Evolutionary conservation across 768 basidiomycete genomes (phyloP), one percentile per base, ranked within the genome.

Genomic region (Pisolithus tinctorius): DNA sequence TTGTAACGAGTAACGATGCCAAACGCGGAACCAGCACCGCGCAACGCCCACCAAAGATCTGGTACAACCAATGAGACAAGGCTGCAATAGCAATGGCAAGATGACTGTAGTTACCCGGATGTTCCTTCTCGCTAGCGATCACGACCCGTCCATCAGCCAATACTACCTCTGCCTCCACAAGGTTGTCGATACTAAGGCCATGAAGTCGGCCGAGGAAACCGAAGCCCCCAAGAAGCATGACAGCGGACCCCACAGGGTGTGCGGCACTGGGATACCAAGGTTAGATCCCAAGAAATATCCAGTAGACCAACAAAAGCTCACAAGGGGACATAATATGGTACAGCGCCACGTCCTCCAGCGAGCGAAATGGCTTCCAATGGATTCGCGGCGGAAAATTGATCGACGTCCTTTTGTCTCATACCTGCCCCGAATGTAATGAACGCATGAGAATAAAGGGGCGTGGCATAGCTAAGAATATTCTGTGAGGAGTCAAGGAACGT

Each of bases 161-260:
- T 2, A 96, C 93, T 69, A 93, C 84, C 68, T 97, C 93, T 0
- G 88, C 86, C 61, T 96, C 93, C 5, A 94, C 86, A 25, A 95
- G 71, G 62, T 88, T 90, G 65, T 97, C 93, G 62, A 93, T 80
- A 52, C 89, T 93, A 49, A 96, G 73, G 6, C 93, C 93, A 55
- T 85, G 80, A 58, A 92, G 69, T 47, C 93, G 78, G 47, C 88
- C 84, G 41, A 93, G 72, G 70, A 95, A 84, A 1, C 93, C 93
- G 60, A 95, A 95, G 1, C 93, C 93, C 16, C 88, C 92, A 3
- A 88, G 76, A 53, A 90, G 69, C 86, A 90, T 86, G 52, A 86
- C 80, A 9, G 84, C 82, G 48, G 86, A 86, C 14, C 88, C 86
- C 3, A 79, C 83, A 3, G 89, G 88, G 59, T 91, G 86, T 25